A percentile compares a stretch with the other conserved stretches of the same genome.
Evolutionary conservation across 257 asterid genomes (phyloP).

Genomic region (Ilex aquifolium): DNA sequence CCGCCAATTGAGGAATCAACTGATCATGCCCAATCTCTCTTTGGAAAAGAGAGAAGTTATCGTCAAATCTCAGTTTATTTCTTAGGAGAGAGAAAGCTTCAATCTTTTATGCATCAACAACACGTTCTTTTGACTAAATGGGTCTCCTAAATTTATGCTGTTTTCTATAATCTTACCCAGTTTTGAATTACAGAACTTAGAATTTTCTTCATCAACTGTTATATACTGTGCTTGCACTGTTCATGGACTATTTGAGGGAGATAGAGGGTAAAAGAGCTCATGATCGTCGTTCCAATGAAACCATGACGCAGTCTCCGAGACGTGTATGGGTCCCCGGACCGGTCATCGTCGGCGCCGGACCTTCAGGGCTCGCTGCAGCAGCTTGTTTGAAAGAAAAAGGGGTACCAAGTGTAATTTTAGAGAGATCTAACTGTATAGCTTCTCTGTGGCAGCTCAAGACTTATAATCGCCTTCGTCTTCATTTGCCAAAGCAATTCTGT

Average conservation of each 20-base stretch:
- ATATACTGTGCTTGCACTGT: constrained; percentile 11
- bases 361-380: constrained; percentile 76
- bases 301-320: constrained; percentile 1
- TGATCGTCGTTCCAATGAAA: constrained; percentile 36
- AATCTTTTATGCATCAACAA: constrained; percentile 2
- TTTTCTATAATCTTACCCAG: constrained; percentile 10
- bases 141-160: constrained; percentile 20
- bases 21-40: constrained; percentile 1
- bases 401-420: constrained; percentile 52
- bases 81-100: too few species aligned
- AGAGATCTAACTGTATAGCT: constrained; percentile 75
- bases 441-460: constrained; percentile 82
- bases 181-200: constrained; percentile 9
- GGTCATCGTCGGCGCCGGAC: constrained; percentile 80
- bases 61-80: neutral
- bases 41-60: neutral
- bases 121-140: constrained; percentile 20
- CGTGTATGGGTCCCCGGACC: constrained; percentile 51
- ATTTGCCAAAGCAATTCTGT: constrained; percentile 74
- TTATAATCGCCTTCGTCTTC: constrained; percentile 75
- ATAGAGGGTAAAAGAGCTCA: constrained; percentile 45
- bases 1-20: constrained; percentile 22
- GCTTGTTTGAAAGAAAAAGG: constrained; percentile 57
- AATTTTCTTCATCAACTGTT: neutral
- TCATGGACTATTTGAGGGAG: constrained; percentile 39